These are phyloP conservation scores for Turritis glabra DNA, from an alignment of 345 rosid species.

Conservation along the genomic window DNA sequence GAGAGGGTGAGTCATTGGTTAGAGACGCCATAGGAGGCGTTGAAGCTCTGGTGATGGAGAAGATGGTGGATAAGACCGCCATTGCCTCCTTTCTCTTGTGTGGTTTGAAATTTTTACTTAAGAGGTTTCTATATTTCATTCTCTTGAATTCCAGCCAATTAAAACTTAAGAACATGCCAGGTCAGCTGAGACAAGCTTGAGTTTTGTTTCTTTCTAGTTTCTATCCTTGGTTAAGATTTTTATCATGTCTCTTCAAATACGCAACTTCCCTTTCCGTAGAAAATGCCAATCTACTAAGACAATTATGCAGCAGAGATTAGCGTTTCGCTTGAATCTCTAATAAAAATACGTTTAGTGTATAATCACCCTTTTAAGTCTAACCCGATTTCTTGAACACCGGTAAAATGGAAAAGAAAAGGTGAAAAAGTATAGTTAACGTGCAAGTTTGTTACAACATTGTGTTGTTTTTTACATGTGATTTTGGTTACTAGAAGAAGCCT, in stretches of 20 bases:
- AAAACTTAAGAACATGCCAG: background rate
- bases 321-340: too few species aligned
- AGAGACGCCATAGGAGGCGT: slow-evolving; percentile 30
- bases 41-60: slow-evolving; percentile 29
- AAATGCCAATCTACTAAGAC: too few species aligned
- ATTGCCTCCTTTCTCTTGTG: slow-evolving; percentile 32
- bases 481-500: slow-evolving; percentile 13
- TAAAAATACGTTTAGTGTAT: too few species aligned
- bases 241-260: background rate
- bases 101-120: slow-evolving; percentile 8
- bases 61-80: slow-evolving; percentile 41
- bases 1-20: slow-evolving; percentile 14
- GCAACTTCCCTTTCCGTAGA: background rate
- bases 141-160: background rate
- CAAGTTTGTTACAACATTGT: background rate
- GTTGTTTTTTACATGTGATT: slow-evolving; percentile 1
- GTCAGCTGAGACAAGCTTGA: background rate
- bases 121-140: background rate
- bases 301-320: too few species aligned
- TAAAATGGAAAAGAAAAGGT: background rate
- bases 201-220: background rate
- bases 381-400: background rate
- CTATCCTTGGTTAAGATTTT: background rate
- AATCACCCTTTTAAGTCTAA: background rate
- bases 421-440: slow-evolving; percentile 14